Evolutionary conservation across 331 rosid genomes (phyloP).

Genomic region (Phaseolus coccineus): DNA sequence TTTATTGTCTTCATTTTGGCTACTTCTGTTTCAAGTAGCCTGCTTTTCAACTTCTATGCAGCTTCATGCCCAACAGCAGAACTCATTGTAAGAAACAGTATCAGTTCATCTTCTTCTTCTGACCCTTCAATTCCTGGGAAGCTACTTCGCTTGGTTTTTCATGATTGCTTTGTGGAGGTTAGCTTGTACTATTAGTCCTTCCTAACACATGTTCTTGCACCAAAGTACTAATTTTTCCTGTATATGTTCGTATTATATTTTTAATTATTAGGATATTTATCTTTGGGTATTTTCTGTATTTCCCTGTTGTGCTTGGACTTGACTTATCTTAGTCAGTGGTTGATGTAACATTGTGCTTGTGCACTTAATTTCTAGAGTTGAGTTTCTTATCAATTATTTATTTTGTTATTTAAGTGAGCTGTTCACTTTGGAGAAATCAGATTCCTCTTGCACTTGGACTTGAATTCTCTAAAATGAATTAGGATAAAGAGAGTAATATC

Average conservation of each 20-base stretch:
- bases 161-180: conserved; percentile 78
- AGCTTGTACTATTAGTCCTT: conserved; percentile 4
- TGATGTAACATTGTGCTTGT: not conserved
- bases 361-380: not conserved
- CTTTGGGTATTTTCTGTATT: not conserved
- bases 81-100: conserved; percentile 57
- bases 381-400: not conserved
- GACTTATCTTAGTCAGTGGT: not conserved
- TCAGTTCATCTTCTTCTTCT: conserved; percentile 61
- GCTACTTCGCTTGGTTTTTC: conserved; percentile 81
- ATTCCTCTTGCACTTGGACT: not conserved
- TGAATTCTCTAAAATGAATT: no score
- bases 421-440: not conserved
- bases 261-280: not conserved
- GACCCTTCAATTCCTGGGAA: conserved; percentile 76
- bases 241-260: not conserved
- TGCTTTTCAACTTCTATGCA: conserved; percentile 65
- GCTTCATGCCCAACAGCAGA: conserved; percentile 75
- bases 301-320: not conserved
- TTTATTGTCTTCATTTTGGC: conserved; percentile 34
- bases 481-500: no score
- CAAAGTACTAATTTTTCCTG: not conserved
- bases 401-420: not conserved
- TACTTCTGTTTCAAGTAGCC: conserved; percentile 46
- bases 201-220: not conserved